Conservation (phyloP, 768 basidiomycete genomes). For the Cystobasidium onofrii region DNA sequence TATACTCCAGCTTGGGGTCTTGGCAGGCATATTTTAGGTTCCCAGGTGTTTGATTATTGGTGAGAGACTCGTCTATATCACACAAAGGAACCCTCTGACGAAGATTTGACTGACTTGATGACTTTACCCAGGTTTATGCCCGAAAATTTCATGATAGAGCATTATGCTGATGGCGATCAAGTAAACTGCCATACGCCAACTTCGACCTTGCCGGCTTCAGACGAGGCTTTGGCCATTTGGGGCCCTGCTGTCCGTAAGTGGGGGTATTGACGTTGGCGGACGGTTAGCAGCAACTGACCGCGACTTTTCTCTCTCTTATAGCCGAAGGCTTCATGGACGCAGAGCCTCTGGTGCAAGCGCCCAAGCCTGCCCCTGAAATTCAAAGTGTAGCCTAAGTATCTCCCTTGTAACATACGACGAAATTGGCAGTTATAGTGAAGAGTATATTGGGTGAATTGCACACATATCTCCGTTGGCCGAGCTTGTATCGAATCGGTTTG, state of each 20-base stretch:
- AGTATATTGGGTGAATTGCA: too few species aligned
- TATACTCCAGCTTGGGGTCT: conserved; percentile 27
- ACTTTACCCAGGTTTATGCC: conserved; percentile 3
- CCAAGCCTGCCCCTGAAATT: neutral
- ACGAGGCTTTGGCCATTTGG: conserved; percentile 14
- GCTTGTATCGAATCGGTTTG: too few species aligned
- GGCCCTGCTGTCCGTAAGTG: conserved; percentile 12
- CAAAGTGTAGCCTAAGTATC: neutral
- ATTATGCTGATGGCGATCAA: conserved; percentile 13
- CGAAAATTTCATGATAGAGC: conserved; percentile 15
- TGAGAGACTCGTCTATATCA: too few species aligned
- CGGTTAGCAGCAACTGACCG: neutral
- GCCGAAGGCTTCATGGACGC: conserved; percentile 23
- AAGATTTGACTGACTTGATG: too few species aligned
- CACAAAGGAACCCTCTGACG: too few species aligned
- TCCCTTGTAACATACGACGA: neutral
- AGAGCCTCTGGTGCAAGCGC: neutral
- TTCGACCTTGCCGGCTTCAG: neutral
- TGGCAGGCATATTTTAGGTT: conserved; percentile 25
- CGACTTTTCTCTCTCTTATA: neutral
- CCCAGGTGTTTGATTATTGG: conserved; percentile 31
- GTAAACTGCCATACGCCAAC: conserved; percentile 5
- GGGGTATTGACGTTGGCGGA: neutral
- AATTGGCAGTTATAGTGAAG: too few species aligned
- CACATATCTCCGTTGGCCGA: too few species aligned